phyloP scores from a whole-genome alignment of 164 flowering plant species.

The Stephania japonica region DNA sequence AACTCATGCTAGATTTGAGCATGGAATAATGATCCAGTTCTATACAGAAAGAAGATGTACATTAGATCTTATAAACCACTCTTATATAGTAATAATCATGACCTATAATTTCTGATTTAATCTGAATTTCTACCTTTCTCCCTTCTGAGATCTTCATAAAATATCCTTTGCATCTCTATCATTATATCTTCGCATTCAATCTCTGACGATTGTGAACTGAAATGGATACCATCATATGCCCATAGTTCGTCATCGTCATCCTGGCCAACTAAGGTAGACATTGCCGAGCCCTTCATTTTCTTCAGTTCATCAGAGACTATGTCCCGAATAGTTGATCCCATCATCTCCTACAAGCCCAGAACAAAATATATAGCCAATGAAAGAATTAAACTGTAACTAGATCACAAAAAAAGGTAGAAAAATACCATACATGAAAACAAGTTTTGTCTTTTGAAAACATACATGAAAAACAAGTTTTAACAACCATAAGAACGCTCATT shows the following conservation, averaged over 20 bases:
- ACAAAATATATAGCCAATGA: not conserved
- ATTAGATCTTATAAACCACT: not conserved
- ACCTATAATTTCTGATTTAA: constrained; percentile 28
- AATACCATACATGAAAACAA: too few relatives aligned
- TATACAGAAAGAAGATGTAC: not conserved
- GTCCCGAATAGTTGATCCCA: constrained; percentile 50
- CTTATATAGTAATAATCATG: not conserved
- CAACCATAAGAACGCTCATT: too few relatives aligned
- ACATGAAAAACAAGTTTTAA: too few relatives aligned
- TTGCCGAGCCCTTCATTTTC: constrained; percentile 38
- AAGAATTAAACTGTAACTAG: too few relatives aligned
- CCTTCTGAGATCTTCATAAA: constrained; percentile 58
- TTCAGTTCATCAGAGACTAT: constrained; percentile 75
- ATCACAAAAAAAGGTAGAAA: too few relatives aligned
- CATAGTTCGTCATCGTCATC: constrained; percentile 52
- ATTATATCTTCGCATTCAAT: constrained; percentile 70
- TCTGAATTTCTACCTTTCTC: constrained; percentile 20
- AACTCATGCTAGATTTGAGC: not conserved
- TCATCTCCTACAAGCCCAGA: constrained; percentile 38
- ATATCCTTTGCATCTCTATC: constrained; percentile 77
- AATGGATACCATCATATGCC: constrained; percentile 67
- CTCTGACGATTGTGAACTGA: constrained; percentile 27
- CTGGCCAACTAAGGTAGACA: constrained; percentile 14
- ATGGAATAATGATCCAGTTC: not conserved
- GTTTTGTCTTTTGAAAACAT: too few relatives aligned